Base-by-base conservation (phyloP, 306 rosid genomes). In the Glycine tomentella region DNA sequence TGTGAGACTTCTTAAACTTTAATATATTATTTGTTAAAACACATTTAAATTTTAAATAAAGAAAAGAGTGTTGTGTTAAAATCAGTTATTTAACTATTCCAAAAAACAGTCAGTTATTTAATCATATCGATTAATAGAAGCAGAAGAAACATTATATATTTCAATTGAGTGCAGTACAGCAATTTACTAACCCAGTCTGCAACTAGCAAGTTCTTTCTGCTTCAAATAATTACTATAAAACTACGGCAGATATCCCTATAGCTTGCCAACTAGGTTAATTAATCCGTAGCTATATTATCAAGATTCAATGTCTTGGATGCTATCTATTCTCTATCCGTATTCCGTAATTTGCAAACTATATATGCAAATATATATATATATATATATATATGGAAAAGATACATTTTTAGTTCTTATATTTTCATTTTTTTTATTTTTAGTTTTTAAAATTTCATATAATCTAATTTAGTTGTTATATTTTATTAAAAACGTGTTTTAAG, bases 201-300 rank as follows among this genome's bases (percentile, higher is more conserved):
- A 75, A 55, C 31, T 17, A 31, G 46, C 3, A 4, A 73, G 52
- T 50, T 74, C 0, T 44, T 63, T 76, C 36, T 52, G 40, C 17
- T 49, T 50, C 8, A 17, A 48, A 48, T 31, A 4, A 59, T 36
- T 13, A 59, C 38, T 9, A 38, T n/a, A 7, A 46, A 76, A 64
- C 4, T 77, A 40, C 1, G 20, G 55, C 12, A 40, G 33, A 20
- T 17, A 68, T 68, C 58, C 75, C 48, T 55, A 40, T 40, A 67
- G 69, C 34, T 78, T 64, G 5, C 74, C 65, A 25, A 5, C 65
- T 66, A 16, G 53, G 81, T 56, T 20, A 55, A 57, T 16, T 57
- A 25, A 55, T 25, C 55, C 15, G 11, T 67, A 55, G 74, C 46
- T 55, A 17, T 53, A 17, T 40, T 14, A 59, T 58, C 57, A 25